A percentile compares a stretch with the other conserved stretches of the same genome.
phyloP scores from a whole-genome alignment of 2,329 filamentous ascomycete species.

The Curvularia spicifera region DNA sequence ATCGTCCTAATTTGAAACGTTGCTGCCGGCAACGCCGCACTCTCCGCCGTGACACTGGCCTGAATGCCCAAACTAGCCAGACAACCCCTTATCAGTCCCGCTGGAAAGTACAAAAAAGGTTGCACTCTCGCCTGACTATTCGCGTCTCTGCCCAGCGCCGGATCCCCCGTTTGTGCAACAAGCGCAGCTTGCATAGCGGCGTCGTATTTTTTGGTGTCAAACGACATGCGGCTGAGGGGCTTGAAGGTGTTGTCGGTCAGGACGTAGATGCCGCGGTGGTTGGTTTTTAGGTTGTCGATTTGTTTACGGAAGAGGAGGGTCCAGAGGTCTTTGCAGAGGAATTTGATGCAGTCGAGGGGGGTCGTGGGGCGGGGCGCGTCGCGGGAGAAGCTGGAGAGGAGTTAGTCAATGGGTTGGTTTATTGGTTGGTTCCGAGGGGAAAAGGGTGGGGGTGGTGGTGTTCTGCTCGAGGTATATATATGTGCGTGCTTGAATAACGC shows the following conservation, averaged over 20 bases:
- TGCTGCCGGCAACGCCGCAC: constrained; percentile 81
- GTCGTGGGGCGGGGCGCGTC: constrained; percentile 89
- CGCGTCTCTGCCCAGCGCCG: constrained; percentile 59
- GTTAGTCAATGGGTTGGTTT: neutral
- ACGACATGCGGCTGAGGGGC: constrained; percentile 87
- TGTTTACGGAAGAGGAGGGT: constrained; percentile 93
- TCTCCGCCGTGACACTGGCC: constrained; percentile 90
- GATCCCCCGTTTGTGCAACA: constrained; percentile 42
- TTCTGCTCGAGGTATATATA: too few relatives aligned
- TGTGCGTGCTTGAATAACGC: too few relatives aligned
- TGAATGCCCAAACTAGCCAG: constrained; percentile 89
- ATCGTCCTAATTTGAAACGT: constrained; percentile 96
- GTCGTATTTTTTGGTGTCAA: constrained; percentile 60
- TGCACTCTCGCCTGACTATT: constrained; percentile 42
- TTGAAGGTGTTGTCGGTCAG: constrained; percentile 92
- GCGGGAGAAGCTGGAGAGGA: constrained; percentile 69
- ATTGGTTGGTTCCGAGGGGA: too few relatives aligned
- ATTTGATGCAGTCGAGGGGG: constrained; percentile 95
- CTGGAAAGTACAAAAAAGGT: constrained; percentile 90
- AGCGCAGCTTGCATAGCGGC: constrained; percentile 36
- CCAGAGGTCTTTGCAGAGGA: constrained; percentile 98
- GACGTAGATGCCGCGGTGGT: constrained; percentile 95
- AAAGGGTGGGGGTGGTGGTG: neutral
- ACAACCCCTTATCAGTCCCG: constrained; percentile 89
- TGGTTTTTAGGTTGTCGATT: constrained; percentile 98